Conservation (phyloP, 495 filamentous ascomycete genomes). For the Saxophila tyrrhenica region DNA sequence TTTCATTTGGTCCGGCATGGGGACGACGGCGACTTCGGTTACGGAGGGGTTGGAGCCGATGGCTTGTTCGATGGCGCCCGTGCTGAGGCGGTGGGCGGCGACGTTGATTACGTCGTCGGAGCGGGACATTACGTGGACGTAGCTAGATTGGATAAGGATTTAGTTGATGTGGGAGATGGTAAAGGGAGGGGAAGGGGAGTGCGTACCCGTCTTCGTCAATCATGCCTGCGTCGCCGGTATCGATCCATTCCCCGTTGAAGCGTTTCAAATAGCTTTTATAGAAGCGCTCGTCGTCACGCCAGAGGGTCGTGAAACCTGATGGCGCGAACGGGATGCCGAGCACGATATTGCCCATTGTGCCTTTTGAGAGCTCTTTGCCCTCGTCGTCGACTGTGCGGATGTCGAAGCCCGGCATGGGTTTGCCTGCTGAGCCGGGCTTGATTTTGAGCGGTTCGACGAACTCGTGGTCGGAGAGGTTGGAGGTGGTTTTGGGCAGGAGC, state of each 20-base stretch:
- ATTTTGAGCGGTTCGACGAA: slow-evolving; percentile 37
- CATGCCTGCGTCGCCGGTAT: slow-evolving; percentile 83
- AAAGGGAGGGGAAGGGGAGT: neutral
- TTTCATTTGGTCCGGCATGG: slow-evolving; percentile 74
- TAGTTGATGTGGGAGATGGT: neutral
- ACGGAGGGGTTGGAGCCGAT: slow-evolving; percentile 68
- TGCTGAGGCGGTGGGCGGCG: slow-evolving; percentile 83
- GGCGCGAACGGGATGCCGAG: slow-evolving; percentile 71
- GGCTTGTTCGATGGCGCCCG: slow-evolving; percentile 80
- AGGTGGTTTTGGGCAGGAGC: slow-evolving; percentile 44
- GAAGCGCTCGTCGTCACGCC: slow-evolving; percentile 73
- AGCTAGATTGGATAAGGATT: slow-evolving; percentile 23
- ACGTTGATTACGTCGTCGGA: slow-evolving; percentile 94
- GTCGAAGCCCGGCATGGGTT: slow-evolving; percentile 84
- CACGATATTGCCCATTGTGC: slow-evolving; percentile 86
- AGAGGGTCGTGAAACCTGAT: slow-evolving; percentile 73
- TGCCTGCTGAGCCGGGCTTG: slow-evolving; percentile 78
- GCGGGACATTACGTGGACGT: slow-evolving; percentile 76
- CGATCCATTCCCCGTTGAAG: slow-evolving; percentile 69
- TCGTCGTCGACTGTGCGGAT: slow-evolving; percentile 71
- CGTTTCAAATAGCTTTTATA: slow-evolving; percentile 70
- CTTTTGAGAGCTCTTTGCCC: slow-evolving; percentile 52
- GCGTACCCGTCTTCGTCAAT: slow-evolving; percentile 55
- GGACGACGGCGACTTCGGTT: slow-evolving; percentile 72
- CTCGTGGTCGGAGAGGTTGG: slow-evolving; percentile 26